These are phyloP conservation scores for Taiozyma onychis DNA, from an alignment of 1,139 yeast genomes.

Conservation along the genomic window DNA sequence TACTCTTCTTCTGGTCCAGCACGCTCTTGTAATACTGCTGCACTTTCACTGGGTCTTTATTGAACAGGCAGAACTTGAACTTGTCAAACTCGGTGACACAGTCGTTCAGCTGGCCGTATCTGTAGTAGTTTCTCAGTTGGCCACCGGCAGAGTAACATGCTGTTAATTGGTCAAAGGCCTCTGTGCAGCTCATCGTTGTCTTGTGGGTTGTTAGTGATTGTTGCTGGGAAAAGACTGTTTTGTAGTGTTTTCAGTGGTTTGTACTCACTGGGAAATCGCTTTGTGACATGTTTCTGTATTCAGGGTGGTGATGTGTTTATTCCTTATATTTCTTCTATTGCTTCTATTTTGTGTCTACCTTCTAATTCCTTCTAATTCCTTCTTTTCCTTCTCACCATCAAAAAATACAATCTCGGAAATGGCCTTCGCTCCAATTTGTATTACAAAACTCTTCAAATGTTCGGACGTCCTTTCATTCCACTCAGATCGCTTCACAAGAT, in stretches of 20 bases:
- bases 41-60: conserved; percentile 49
- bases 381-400: background rate
- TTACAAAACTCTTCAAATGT: too few species aligned
- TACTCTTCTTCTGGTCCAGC: conserved; percentile 51
- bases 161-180: conserved; percentile 82
- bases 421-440: too few species aligned
- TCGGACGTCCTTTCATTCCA: background rate
- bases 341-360: too few species aligned
- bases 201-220: conserved; percentile 6
- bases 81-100: conserved; percentile 70
- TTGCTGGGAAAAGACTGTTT: background rate
- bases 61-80: conserved; percentile 72
- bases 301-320: too few species aligned
- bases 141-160: conserved; percentile 90
- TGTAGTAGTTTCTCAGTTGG: conserved; percentile 72
- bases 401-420: background rate
- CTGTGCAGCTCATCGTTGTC: conserved; percentile 60
- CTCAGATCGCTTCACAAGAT: background rate
- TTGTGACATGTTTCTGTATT: background rate
- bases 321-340: too few species aligned
- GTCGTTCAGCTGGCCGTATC: conserved; percentile 71
- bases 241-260: too few species aligned
- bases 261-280: conserved; percentile 18
- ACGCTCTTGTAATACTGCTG: conserved; percentile 67
- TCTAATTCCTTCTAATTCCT: too few species aligned